phyloP scores from a whole-genome alignment of 805 yeast genomes.

The Ogataea nakhonphanomensis region DNA sequence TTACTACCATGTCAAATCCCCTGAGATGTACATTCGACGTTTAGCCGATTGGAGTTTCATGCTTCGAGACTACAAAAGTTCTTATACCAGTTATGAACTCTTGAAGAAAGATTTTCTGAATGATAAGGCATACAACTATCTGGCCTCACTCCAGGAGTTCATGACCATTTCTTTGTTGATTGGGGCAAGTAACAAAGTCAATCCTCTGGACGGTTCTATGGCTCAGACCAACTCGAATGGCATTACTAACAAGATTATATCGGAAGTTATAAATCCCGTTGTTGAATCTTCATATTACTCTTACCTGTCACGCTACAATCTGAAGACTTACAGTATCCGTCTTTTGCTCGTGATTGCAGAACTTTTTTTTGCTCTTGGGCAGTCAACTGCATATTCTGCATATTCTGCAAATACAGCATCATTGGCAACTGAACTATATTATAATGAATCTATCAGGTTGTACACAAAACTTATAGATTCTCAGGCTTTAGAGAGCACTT shows the following conservation, averaged over 20 bases:
- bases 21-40: constrained; percentile 73
- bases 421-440: constrained; percentile 35
- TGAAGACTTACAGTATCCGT: constrained; percentile 68
- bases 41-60: constrained; percentile 92
- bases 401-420: constrained; percentile 17
- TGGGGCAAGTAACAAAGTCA: constrained; percentile 46
- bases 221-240: constrained; percentile 28
- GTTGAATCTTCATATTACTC: constrained; percentile 74
- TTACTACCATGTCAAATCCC: constrained; percentile 56
- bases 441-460: constrained; percentile 43
- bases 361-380: constrained; percentile 46
- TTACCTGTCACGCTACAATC: constrained; percentile 65
- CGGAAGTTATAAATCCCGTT: constrained; percentile 54
- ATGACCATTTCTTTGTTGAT: constrained; percentile 69
- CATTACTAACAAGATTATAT: constrained; percentile 43
- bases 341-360: constrained; percentile 68
- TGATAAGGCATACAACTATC: constrained; percentile 76
- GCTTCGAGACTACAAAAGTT: constrained; percentile 82
- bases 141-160: constrained; percentile 88
- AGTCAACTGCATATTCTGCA: constrained; percentile 28
- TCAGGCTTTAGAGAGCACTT: constrained; percentile 42
- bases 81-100: constrained; percentile 79
- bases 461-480: constrained; percentile 43
- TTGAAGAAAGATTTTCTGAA: constrained; percentile 71
- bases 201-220: constrained; percentile 35